Evolutionary conservation across 2,329 filamentous ascomycete genomes (phyloP).

Genomic region (Fusarium nisikadoi): DNA sequence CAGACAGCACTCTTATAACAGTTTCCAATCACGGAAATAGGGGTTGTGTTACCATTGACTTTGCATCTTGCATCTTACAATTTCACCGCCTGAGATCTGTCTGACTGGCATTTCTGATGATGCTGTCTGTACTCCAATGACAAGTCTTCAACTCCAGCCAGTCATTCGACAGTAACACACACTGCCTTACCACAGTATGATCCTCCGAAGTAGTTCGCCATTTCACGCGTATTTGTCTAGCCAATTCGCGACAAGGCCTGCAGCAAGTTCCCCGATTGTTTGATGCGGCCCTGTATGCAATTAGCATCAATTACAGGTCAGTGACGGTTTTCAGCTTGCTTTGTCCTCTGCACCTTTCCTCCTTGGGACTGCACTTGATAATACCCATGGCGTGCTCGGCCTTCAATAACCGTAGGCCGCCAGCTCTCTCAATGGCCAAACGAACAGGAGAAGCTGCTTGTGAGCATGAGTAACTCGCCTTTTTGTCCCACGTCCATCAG

Average conservation of each 20-base stretch:
- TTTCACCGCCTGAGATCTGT: constrained; percentile 43
- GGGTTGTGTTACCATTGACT: constrained; percentile 37
- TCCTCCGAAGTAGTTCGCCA: constrained; percentile 19
- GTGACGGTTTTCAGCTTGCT: constrained; percentile 40
- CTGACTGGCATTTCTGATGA: constrained; percentile 27
- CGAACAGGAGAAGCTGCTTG: constrained; percentile 3
- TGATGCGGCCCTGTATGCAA: constrained; percentile 1
- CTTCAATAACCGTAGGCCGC: constrained; percentile 23
- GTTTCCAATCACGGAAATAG: constrained; percentile 9
- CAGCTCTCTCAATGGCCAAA: constrained; percentile 13
- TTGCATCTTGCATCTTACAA: constrained; percentile 42
- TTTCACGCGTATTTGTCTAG: constrained; percentile 19
- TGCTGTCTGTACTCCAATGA: constrained; percentile 6
- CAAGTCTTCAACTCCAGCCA: not conserved
- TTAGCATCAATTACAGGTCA: constrained; percentile 6
- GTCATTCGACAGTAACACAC: constrained; percentile 9
- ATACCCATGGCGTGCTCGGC: constrained; percentile 31
- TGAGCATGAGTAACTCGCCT: constrained; percentile 26
- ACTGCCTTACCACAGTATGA: not conserved
- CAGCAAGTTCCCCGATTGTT: constrained; percentile 9
- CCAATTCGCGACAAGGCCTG: constrained; percentile 19
- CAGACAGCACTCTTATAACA: not conserved
- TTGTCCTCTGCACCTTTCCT: constrained; percentile 40
- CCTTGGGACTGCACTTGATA: constrained; percentile 26
- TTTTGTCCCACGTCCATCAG: constrained; percentile 30